phyloP scores from a whole-genome alignment of 768 basidiomycete species.

The Rhodosporidiobolus sp. region DNA sequence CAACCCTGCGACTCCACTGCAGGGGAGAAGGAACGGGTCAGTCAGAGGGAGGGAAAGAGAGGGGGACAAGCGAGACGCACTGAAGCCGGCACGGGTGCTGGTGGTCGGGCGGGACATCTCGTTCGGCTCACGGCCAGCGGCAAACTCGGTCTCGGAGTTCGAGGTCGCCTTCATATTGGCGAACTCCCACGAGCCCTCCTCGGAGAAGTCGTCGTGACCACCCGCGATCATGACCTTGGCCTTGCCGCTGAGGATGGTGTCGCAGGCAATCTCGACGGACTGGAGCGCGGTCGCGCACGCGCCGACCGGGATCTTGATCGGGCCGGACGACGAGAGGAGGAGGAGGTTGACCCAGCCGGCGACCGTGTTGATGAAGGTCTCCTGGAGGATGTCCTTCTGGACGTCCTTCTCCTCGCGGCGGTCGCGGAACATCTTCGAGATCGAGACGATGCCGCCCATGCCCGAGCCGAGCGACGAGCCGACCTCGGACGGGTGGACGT shows the following conservation, averaged over 20 bases:
- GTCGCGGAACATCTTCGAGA: slow-evolving; percentile 97
- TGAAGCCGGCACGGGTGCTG: slow-evolving; percentile 86
- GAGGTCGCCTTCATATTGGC: slow-evolving; percentile 99
- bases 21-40: slow-evolving; percentile 51
- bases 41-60: slow-evolving; percentile 47
- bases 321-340: slow-evolving; percentile 90
- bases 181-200: slow-evolving; percentile 98
- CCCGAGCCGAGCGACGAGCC: slow-evolving; percentile 92
- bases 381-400: slow-evolving; percentile 96
- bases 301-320: slow-evolving; percentile 98
- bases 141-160: slow-evolving; percentile 94
- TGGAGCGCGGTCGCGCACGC: slow-evolving; percentile 98
- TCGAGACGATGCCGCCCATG: slow-evolving; percentile 80
- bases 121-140: slow-evolving; percentile 97
- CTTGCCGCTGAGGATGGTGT: slow-evolving; percentile 88
- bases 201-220: slow-evolving; percentile 95
- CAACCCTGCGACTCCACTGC: slow-evolving; percentile 87
- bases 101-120: slow-evolving; percentile 99
- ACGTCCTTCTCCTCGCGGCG: slow-evolving; percentile 96
- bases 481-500: slow-evolving; percentile 93
- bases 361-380: slow-evolving; percentile 99
- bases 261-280: slow-evolving; percentile 96
- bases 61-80: slow-evolving; percentile 43
- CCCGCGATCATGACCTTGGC: slow-evolving; percentile 99
- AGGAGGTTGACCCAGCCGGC: slow-evolving; percentile 97